Base-by-base conservation (phyloP, 2,329 filamentous ascomycete genomes). In the Talaromyces sp. region DNA sequence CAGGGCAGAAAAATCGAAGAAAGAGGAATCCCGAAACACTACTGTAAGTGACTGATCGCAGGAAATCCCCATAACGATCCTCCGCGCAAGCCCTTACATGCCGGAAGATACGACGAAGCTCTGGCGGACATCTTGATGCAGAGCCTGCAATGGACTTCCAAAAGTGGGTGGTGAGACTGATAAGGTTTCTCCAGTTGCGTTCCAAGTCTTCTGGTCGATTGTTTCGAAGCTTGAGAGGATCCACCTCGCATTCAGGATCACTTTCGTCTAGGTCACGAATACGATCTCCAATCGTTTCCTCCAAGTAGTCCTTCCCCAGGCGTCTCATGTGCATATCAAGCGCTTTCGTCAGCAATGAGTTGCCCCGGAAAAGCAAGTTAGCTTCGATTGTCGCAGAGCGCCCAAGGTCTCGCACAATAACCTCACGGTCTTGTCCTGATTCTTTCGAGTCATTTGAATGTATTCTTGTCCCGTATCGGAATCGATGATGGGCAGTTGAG, bases 301-400 rank as follows among this genome's bases (percentile, higher is more conserved):
- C 91, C 1, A 99, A 80, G 72, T 97, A 99, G 70, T 97, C 93
- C 70, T 93, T 94, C 48, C 95, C 95, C 0, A 98, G 82, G 10
- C 95, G 87, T 65, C 93, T 91, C 95, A 99, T 98, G 75, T 99
- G 93, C 66, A 92, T 90, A 75, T 99, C 95, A 52, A 99, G 84
- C 1, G 93, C 90, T 75, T 97, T 96, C 0, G 95, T 99, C 33
- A 98, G 84, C 10, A 99, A 82, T 0, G 95, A 96, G 73, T 99
- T 99, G 67, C 95, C 95, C 39, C 95, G 87, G 78, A 99, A 99
- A 3, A 99, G 86, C 1, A 99, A 83, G 70, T 98, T 99, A 5
- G 94, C 95, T 76, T 99, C 95, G 52, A 88, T 79, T 16, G 86
- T 87, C 27, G 87, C 87, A 52, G 85, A 87, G 72, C 87, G 86